These are phyloP conservation scores for Mycena leptocephala DNA, from an alignment of 768 basidiomycete species.

Conservation along the genomic window DNA sequence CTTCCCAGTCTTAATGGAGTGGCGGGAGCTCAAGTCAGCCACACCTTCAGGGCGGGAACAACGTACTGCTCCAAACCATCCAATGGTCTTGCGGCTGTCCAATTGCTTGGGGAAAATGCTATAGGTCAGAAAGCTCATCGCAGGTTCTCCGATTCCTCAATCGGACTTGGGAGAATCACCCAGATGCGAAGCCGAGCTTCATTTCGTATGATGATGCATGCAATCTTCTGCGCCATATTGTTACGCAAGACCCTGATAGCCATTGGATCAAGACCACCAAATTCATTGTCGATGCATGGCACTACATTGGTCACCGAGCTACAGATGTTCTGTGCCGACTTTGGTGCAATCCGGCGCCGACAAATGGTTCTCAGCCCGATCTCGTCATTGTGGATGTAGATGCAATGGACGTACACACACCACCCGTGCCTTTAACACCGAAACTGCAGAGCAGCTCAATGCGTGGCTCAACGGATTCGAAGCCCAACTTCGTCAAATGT, in stretches of 20 bases:
- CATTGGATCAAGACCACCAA: background rate
- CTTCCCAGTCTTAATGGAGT: background rate
- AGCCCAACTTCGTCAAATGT: conserved; percentile 6
- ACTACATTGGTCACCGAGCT: background rate
- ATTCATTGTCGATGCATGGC: conserved; percentile 9
- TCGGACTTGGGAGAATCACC: background rate
- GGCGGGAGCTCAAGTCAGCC: background rate
- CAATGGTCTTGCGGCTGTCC: conserved; percentile 10
- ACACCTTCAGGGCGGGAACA: background rate
- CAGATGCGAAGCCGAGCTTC: background rate
- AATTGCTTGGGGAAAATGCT: conserved; percentile 9
- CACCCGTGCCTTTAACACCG: conserved; percentile 1
- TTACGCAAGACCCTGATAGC: background rate
- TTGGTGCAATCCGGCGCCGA: conserved; percentile 7
- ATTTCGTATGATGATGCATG: conserved; percentile 3
- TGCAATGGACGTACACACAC: background rate
- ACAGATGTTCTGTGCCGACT: background rate
- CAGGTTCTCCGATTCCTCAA: background rate
- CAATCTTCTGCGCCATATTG: background rate
- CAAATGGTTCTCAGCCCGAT: conserved; percentile 2
- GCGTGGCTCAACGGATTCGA: background rate
- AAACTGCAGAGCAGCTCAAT: conserved; percentile 16
- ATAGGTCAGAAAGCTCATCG: background rate
- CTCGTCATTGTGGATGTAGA: background rate
- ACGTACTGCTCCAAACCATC: conserved; percentile 1